phyloP scores from a whole-genome alignment of 2,329 filamentous ascomycete genomes.

The Penicillium decumbens region DNA sequence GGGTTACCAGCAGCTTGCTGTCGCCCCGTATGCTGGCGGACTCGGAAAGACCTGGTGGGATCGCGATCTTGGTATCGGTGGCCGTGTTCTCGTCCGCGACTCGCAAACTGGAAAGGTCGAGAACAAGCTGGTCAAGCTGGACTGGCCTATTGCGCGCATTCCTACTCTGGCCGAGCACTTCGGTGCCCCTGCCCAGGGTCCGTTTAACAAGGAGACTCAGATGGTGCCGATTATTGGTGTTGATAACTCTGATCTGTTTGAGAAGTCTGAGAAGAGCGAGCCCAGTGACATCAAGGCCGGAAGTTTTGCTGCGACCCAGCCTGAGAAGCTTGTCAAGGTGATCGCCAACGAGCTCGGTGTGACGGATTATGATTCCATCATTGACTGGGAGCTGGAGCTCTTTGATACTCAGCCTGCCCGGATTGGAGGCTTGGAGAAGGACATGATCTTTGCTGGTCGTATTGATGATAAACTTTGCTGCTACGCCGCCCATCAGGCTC shows the following conservation, averaged over 20 bases:
- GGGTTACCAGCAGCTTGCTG: slow-evolving; percentile 82
- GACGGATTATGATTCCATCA: slow-evolving; percentile 65
- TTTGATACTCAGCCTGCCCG: slow-evolving; percentile 85
- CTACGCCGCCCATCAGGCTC: slow-evolving; percentile 79
- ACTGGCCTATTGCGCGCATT: slow-evolving; percentile 89
- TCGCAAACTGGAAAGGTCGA: slow-evolving; percentile 67
- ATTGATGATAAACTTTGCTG: slow-evolving; percentile 98
- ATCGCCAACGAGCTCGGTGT: slow-evolving; percentile 77
- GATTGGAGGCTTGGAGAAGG: slow-evolving; percentile 77
- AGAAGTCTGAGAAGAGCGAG: slow-evolving; percentile 26
- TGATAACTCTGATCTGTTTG: slow-evolving; percentile 61
- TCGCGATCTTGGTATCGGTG: slow-evolving; percentile 84
- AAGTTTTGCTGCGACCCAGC: slow-evolving; percentile 77
- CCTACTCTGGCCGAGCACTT: slow-evolving; percentile 94
- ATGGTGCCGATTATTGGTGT: slow-evolving; percentile 91
- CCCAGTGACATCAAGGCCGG: slow-evolving; percentile 47
- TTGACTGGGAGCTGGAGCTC: slow-evolving; percentile 96
- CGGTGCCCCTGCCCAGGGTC: slow-evolving; percentile 62
- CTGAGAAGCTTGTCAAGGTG: slow-evolving; percentile 74
- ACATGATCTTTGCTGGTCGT: slow-evolving; percentile 90
- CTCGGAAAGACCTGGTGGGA: slow-evolving; percentile 96
- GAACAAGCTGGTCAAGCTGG: slow-evolving; percentile 79
- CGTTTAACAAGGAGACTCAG: slow-evolving; percentile 83
- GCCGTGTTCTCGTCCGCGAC: slow-evolving; percentile 79
- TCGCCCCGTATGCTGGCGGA: slow-evolving; percentile 86